These are phyloP conservation scores for Cyberlindnera mycetangii DNA, from an alignment of 805 yeast genomes.

Conservation along the genomic window DNA sequence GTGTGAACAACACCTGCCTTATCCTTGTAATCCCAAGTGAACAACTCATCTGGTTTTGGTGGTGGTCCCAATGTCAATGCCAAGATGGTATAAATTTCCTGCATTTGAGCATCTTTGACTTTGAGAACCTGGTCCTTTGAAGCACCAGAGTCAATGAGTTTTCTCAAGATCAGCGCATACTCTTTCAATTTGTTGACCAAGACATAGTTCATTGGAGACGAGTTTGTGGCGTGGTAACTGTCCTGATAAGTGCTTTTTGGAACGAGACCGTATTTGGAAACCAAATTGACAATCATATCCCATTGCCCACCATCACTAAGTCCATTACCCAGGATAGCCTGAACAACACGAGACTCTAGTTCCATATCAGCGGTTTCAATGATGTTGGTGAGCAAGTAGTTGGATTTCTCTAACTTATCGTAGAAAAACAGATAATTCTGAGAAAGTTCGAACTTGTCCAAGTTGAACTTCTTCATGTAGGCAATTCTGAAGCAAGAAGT, in stretches of 20 bases:
- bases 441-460: conserved; percentile 66
- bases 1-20: conserved; percentile 51
- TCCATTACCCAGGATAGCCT: conserved; percentile 60
- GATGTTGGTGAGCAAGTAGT: conserved; percentile 70
- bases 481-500: conserved; percentile 66
- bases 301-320: conserved; percentile 84
- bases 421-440: conserved; percentile 77
- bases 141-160: conserved; percentile 37
- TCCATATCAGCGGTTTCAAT: conserved; percentile 63
- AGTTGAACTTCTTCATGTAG: conserved; percentile 57
- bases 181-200: conserved; percentile 70
- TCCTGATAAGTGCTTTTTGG: conserved; percentile 75
- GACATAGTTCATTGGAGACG: conserved; percentile 56
- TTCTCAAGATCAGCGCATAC: conserved; percentile 65
- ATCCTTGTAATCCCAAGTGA: conserved; percentile 72
- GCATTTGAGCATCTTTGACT: conserved; percentile 47
- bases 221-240: conserved; percentile 45
- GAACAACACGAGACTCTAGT: conserved; percentile 66
- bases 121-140: conserved; percentile 34
- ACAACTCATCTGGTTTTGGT: conserved; percentile 62
- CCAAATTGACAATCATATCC: conserved; percentile 72
- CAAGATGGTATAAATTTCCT: conserved; percentile 59
- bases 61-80: conserved; percentile 72
- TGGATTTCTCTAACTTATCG: conserved; percentile 81
- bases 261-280: conserved; percentile 77